Percentiles rank a stretch among this genome's conserved stretches.
Evolutionary conservation across 2,329 filamentous ascomycete genomes (phyloP).

Genomic region (Diaporthe helianthi): DNA sequence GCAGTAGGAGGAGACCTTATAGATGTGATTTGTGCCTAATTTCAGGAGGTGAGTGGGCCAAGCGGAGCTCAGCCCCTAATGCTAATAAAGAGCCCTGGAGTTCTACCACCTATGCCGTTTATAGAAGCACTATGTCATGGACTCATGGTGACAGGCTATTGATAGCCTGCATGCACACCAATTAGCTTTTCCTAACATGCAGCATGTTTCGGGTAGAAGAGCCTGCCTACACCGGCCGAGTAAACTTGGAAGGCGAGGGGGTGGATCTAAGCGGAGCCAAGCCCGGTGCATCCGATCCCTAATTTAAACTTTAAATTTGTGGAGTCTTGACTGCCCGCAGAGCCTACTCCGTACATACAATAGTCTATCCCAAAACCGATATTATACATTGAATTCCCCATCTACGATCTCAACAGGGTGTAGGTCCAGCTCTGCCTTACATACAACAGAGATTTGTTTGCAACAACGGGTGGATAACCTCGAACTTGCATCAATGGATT

Average conservation of each 20-base stretch:
- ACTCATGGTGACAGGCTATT: neutral
- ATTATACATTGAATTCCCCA: neutral
- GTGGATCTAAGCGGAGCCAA: neutral
- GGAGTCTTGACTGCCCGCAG: neutral
- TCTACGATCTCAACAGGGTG: neutral
- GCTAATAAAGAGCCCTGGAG: no score
- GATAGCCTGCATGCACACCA: constrained; percentile 1
- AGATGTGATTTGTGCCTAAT: neutral
- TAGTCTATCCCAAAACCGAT: neutral
- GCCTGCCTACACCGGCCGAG: neutral
- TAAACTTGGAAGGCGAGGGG: neutral
- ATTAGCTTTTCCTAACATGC: neutral
- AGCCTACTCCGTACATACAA: no score
- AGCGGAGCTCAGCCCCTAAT: neutral
- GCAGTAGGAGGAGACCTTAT: neutral
- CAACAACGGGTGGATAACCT: neutral
- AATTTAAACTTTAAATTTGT: constrained; percentile 7
- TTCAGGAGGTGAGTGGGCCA: neutral
- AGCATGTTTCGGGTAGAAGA: neutral
- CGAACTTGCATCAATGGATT: no score
- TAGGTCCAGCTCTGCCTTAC: neutral
- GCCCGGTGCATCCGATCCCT: constrained; percentile 12
- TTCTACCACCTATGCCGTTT: constrained; percentile 6
- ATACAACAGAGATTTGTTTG: neutral
- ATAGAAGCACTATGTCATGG: constrained; percentile 8